These are phyloP conservation scores for Cordyceps cicadae DNA, from an alignment of 2,329 filamentous ascomycete species.

Conservation along the genomic window DNA sequence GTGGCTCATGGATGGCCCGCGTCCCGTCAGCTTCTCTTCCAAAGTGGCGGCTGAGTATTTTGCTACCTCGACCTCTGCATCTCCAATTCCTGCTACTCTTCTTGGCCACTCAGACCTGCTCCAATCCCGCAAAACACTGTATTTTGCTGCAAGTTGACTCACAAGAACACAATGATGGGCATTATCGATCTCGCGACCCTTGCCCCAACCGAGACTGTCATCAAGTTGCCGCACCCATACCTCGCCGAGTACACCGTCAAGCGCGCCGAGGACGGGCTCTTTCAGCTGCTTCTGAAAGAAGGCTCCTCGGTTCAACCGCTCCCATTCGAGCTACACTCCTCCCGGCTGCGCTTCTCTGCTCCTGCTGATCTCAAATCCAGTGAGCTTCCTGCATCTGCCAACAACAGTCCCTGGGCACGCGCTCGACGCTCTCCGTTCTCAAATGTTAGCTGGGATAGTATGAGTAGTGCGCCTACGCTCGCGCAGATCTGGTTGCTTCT, in stretches of 20 bases:
- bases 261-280: constrained; percentile 22
- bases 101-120: not conserved
- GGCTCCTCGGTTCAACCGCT: constrained; percentile 20
- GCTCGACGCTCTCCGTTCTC: constrained; percentile 44
- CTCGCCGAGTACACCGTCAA: constrained; percentile 36
- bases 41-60: not conserved
- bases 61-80: not conserved
- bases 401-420: constrained; percentile 50
- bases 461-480: constrained; percentile 30
- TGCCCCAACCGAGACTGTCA: constrained; percentile 29
- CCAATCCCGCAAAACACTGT: not conserved
- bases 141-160: not conserved
- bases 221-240: constrained; percentile 44
- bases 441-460: constrained; percentile 34
- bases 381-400: constrained; percentile 39
- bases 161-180: constrained; percentile 17
- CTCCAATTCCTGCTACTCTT: not conserved
- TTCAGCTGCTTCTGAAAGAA: constrained; percentile 27
- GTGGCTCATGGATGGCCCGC: not conserved
- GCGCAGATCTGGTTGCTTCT: constrained; percentile 46
- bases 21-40: not conserved
- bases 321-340: constrained; percentile 25
- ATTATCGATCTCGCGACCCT: constrained; percentile 21
- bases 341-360: constrained; percentile 36
- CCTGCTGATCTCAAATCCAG: constrained; percentile 40